Conservation (phyloP, 1,139 yeast genomes). For the Taphrina confusa region DNA sequence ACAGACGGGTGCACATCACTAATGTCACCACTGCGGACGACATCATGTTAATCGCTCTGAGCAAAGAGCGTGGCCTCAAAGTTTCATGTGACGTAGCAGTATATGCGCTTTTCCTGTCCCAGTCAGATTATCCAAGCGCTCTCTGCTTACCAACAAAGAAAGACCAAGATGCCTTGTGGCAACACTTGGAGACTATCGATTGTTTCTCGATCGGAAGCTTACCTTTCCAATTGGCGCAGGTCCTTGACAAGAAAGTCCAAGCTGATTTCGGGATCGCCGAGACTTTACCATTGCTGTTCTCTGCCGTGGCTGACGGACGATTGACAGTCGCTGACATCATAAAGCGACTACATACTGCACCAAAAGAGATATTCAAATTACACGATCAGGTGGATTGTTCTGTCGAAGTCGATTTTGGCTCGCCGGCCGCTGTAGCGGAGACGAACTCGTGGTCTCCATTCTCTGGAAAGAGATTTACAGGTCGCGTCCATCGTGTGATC, state of each 20-base stretch:
- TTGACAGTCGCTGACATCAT: slow-evolving; percentile 73
- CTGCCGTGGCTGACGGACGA: slow-evolving; percentile 74
- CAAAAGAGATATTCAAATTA: slow-evolving; percentile 76
- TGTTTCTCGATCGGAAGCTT: slow-evolving; percentile 83
- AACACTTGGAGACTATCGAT: slow-evolving; percentile 68
- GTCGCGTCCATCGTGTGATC: slow-evolving; percentile 85
- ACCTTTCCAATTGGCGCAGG: slow-evolving; percentile 71
- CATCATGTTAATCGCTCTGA: slow-evolving; percentile 77
- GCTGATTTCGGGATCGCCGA: slow-evolving; percentile 80
- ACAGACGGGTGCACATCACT: slow-evolving; percentile 83
- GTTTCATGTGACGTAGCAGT: slow-evolving; percentile 92
- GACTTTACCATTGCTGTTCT: slow-evolving; percentile 75
- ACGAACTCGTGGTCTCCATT: slow-evolving; percentile 58
- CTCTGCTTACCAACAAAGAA: slow-evolving; percentile 72
- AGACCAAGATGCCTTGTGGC: slow-evolving; percentile 85
- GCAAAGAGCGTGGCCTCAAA: slow-evolving; percentile 74
- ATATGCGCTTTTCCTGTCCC: slow-evolving; percentile 73
- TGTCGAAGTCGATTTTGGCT: slow-evolving; percentile 81
- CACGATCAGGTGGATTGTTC: slow-evolving; percentile 73
- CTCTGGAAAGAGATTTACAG: slow-evolving; percentile 56
- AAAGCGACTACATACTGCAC: slow-evolving; percentile 75
- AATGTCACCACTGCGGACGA: slow-evolving; percentile 82
- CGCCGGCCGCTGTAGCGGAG: slow-evolving; percentile 55
- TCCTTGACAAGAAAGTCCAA: slow-evolving; percentile 59
- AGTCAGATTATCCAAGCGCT: slow-evolving; percentile 70